Conservation (phyloP, 495 filamentous ascomycete species). For the Neurospora hispaniola region DNA sequence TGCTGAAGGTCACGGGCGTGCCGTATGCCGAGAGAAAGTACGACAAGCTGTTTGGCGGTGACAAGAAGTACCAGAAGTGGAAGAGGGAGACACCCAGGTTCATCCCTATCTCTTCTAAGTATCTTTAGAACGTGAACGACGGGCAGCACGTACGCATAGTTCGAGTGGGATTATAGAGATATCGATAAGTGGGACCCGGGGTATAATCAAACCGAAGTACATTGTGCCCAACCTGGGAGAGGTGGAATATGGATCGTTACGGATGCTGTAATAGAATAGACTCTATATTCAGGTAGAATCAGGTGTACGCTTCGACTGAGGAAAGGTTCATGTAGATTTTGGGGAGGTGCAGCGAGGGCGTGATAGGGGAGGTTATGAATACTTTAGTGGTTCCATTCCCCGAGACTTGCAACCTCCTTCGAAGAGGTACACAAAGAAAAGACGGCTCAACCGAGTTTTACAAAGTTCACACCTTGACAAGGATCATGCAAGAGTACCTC, state of each 20-base stretch:
- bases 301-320: not conserved
- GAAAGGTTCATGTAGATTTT: not conserved
- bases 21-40: conserved; percentile 56
- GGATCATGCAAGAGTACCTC: not conserved
- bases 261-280: not conserved
- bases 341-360: not conserved
- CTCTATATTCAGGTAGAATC: not conserved
- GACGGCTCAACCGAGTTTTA: not conserved
- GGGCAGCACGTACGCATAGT: not conserved
- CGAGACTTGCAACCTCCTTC: not conserved
- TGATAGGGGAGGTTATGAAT: not conserved
- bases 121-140: not conserved
- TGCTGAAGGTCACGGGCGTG: conserved; percentile 50
- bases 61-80: conserved; percentile 56
- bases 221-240: not conserved
- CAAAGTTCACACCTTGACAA: not conserved
- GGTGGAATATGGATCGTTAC: not conserved
- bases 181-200: not conserved
- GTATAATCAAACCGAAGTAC: not conserved
- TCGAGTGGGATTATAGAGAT: not conserved
- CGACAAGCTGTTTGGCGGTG: conserved; percentile 49
- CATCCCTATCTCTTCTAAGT: conserved; percentile 32
- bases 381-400: not conserved
- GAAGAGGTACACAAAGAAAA: not conserved
- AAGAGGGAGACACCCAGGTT: conserved; percentile 56